Evolutionary conservation across 225 moss, liverwort and hornwort species (phyloP), one percentile per base, ranked within the genome.

Genomic region (Bryoerythrophyllum caledonicum): DNA sequence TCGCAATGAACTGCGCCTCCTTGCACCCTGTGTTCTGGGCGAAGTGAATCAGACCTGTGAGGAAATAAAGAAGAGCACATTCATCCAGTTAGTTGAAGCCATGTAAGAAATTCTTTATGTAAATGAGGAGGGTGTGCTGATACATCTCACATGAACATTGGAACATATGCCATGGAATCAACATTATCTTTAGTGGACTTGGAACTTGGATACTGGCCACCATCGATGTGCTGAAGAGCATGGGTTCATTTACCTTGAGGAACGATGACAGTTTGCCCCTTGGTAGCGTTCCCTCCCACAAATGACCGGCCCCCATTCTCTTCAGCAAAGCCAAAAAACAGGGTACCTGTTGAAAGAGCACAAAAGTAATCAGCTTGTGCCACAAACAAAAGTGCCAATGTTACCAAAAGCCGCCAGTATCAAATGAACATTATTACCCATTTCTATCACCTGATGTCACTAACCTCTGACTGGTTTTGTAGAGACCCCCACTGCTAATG

Each of bases 1-100:
- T 81, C 0, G 84, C 84, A 23, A 84, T 78, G 78, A 81, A 84
- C 34, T 84, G 78, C 7, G 75, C 84, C 66, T 84, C 74, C 67
- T 81, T 62, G 78, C 84, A 84, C 6, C 78, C 75, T 74, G 81
- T 34, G 63, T 84, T 81, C 2, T 84, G 84, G 15, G 81, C 84
- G 15, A 81, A 84, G 14, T 84, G 84, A 5, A 81, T 81, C 23
- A 84, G 0, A 49, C 84, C 81, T 84, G 78, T 10, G 6, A 34
- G 6, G 34, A 34, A 3, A 34, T 6, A 34, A 38, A 38, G 10
- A 38, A 38, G 8, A 38, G 38, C 38, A 38, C 9, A 38, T 10
- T 10, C 2, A 0, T 38, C 38, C 38, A 1, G 10, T 38, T 8
- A 38, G 38, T 10, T 38, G 37, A 37, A 37, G 37, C 37, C 7